Evolutionary conservation across 2,329 filamentous ascomycete species (phyloP).

Genomic region (Exophiala xenobiotica): DNA sequence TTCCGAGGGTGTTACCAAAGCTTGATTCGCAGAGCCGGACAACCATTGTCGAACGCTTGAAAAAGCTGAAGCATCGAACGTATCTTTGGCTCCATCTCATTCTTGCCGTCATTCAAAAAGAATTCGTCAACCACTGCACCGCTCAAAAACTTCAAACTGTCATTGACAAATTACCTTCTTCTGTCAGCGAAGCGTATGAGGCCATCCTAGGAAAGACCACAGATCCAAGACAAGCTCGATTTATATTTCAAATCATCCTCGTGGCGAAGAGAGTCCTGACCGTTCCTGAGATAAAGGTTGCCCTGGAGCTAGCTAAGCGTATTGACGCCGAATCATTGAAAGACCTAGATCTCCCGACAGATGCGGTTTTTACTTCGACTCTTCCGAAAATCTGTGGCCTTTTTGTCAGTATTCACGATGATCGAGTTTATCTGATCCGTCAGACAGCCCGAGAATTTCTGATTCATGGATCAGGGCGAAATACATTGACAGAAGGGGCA

Average conservation of each 20-base stretch:
- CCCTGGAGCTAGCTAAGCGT: slow-evolving; percentile 14
- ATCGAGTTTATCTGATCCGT: slow-evolving; percentile 32
- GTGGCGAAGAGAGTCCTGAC: slow-evolving; percentile 23
- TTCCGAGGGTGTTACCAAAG: slow-evolving; percentile 15
- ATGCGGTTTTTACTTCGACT: slow-evolving; percentile 13
- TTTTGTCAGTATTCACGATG: slow-evolving; percentile 32
- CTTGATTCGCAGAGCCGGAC: background rate
- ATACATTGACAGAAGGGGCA: background rate
- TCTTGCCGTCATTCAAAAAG: slow-evolving; percentile 21
- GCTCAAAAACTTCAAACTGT: slow-evolving; percentile 12
- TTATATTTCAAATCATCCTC: slow-evolving; percentile 28
- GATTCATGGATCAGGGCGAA: background rate
- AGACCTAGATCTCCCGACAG: slow-evolving; percentile 6
- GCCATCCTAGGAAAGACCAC: slow-evolving; percentile 24
- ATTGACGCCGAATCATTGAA: background rate
- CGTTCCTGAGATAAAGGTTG: slow-evolving; percentile 23
- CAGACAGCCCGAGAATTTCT: slow-evolving; percentile 36
- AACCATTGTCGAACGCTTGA: background rate
- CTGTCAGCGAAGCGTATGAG: slow-evolving; percentile 26
- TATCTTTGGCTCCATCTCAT: slow-evolving; percentile 34
- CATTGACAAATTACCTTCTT: slow-evolving; percentile 19
- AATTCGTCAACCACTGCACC: slow-evolving; percentile 8
- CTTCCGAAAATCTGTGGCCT: slow-evolving; percentile 27
- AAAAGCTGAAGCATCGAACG: slow-evolving; percentile 30
- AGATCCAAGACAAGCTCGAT: slow-evolving; percentile 5